These are phyloP conservation scores for Calvatia gigantea DNA, from an alignment of 768 basidiomycete genomes.

Conservation along the genomic window DNA sequence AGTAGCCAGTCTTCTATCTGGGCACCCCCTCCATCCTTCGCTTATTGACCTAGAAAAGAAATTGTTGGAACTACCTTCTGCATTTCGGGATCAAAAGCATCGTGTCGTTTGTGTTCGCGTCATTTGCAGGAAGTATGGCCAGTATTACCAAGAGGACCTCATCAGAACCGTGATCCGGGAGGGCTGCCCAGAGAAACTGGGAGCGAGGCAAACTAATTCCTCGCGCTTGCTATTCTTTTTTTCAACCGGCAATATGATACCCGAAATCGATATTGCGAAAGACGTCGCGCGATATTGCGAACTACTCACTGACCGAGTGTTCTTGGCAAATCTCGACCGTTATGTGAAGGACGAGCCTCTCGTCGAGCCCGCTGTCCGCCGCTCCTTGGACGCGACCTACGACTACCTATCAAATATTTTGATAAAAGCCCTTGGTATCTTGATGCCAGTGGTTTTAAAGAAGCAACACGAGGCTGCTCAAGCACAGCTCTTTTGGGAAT, in stretches of 20 bases:
- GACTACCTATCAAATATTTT: not conserved
- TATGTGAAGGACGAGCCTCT: slow-evolving; percentile 4
- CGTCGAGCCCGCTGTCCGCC: not conserved
- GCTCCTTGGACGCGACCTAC: not conserved
- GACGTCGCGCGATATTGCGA: not conserved
- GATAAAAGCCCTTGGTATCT: not conserved
- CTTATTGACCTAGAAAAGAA: not conserved
- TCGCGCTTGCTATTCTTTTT: not conserved
- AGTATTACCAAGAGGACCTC: not conserved
- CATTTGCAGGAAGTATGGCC: not conserved
- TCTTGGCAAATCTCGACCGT: not conserved
- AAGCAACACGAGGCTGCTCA: not conserved
- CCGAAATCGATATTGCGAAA: not conserved
- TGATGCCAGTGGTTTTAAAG: not conserved
- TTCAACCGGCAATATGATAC: not conserved
- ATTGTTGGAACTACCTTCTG: not conserved
- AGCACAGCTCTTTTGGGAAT: not conserved
- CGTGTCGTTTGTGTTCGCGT: slow-evolving; percentile 3
- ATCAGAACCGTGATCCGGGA: not conserved
- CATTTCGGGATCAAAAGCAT: not conserved
- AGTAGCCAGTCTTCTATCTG: not conserved
- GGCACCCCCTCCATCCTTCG: not conserved
- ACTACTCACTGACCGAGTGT: not conserved
- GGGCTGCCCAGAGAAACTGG: not conserved
- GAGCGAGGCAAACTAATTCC: not conserved